Base-by-base conservation (phyloP, 768 basidiomycete genomes). In the Termitomyces sp. region DNA sequence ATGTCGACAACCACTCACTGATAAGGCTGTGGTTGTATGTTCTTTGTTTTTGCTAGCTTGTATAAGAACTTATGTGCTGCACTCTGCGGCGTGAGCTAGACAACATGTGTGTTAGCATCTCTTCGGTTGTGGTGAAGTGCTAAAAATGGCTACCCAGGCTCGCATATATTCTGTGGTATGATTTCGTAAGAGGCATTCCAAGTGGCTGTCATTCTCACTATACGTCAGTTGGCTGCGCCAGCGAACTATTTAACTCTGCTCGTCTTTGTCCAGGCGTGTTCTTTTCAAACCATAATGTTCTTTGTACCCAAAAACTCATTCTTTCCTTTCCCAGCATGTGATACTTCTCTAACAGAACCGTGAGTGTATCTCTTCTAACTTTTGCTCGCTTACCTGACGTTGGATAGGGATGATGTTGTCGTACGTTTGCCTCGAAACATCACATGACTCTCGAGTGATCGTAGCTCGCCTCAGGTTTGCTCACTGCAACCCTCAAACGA, bases 11-110 rank as follows among this genome's bases (percentile, higher is more conserved):
- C 63, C 80, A 2, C 72, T 94, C 50, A 76, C 78, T 2, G 92
- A 92, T 67, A 93, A 91, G 71, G 92, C 92, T 3, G 92, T 94
- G 11, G 92, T 94, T 63, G 92, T 94, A 69, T 72, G 91, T 79
- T 42, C 47, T 56, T 48, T 46, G 46, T 29, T 29, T 57, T 62
- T 31, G n/a, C 8, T 59, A 34, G 9, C 31, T 59, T 29, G 3
- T 34, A 7, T 20, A n/a, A 6, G 3, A 25, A 31, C 58, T 59
- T 34, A 42, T 2, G 11, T 32, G 25, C 9, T 31, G 3, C n/a
- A 43, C 3, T 56, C 2, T 38, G 5, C 43, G 38, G 4, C n/a
- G 42, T 14, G 54, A 51, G 42, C 45, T 56, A 68, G 69, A 68
- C 66, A 48, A 75, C 73, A 56, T 72, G 68, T 71, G 50, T 46